Base-by-base conservation (phyloP, 2,329 filamentous ascomycete species). In the Ambrosiella xylebori region DNA sequence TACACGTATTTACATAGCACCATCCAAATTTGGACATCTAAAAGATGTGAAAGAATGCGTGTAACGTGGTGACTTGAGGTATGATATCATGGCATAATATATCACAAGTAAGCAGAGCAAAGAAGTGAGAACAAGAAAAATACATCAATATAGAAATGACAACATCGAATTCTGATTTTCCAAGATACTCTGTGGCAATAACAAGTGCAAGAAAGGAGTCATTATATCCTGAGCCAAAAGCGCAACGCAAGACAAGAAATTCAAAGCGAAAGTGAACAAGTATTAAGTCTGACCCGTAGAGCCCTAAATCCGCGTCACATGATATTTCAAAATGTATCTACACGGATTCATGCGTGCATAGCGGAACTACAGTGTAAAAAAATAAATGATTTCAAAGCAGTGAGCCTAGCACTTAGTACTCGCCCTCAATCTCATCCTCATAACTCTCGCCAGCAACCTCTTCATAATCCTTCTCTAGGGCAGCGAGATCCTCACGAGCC, bases 381-480 rank as follows among this genome's bases (percentile, higher is more conserved):
- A 54, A 57, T 40, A 53, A 57, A 56, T 8, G 40, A 51, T 44
- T 17, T 19, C 17, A 54, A 61, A 35, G 54, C 52, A 27, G 61
- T 40, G 41, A 57, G 40, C 41, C 49, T 60, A 61, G 54, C 55
- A 58, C 57, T 68, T 91, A 95, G 79, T 95, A 95, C 79, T 95
- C 90, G 57, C 69, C 76, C 64, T 84, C 82, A 55, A 73, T 77
- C 67, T 83, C 83, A 52, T 81, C 80, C 13, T 79, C 74, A 64
- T 83, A 74, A 63, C 84, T 86, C 71, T 90, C 86, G 68, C 76
- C 79, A 61, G 85, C 86, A 64, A 90, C 86, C 76, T 90, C 86
- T 71, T 89, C 86, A 69, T 91, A 91, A 66, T 91, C 86, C 75
- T 85, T 87, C 77, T 91, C 87, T 39, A 93, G 76, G 53, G 87